Percentiles rank a stretch among this genome's conserved stretches.
phyloP scores from a whole-genome alignment of 75 land plant genomes.

The Gnetum montanum region DNA sequence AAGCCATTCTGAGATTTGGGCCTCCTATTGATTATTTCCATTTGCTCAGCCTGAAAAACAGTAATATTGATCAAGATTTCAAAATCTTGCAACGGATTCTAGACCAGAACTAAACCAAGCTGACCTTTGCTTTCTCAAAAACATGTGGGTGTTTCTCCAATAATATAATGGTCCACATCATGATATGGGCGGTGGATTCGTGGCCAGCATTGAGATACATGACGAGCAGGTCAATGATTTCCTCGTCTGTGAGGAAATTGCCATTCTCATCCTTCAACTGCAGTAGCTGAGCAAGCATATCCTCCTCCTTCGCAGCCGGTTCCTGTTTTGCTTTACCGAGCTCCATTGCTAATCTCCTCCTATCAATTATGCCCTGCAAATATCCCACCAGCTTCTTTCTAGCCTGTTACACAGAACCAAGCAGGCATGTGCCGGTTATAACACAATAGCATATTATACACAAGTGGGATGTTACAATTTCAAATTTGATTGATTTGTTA shows the following conservation, averaged over 20 bases:
- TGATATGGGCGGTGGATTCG: slow-evolving; percentile 60
- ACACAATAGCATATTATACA: not conserved
- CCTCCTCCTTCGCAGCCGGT: slow-evolving; percentile 10
- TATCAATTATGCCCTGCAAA: slow-evolving; percentile 33
- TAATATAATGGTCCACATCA: slow-evolving; percentile 55
- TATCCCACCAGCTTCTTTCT: slow-evolving; percentile 38
- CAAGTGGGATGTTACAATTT: too few species aligned
- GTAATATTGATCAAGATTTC: too few species aligned
- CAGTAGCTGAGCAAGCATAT: slow-evolving; percentile 52
- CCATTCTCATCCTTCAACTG: slow-evolving; percentile 52
- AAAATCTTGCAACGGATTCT: not conserved
- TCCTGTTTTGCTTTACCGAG: too few species aligned
- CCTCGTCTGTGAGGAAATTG: slow-evolving; percentile 36
- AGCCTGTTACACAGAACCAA: slow-evolving; percentile 27
- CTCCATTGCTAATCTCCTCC: slow-evolving; percentile 16
- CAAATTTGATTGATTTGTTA: too few species aligned
- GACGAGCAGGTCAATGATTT: slow-evolving; percentile 53
- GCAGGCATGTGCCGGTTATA: not conserved
- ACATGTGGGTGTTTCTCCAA: slow-evolving; percentile 38
- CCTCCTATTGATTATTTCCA: slow-evolving; percentile 28
- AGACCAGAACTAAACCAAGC: not conserved
- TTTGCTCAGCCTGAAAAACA: slow-evolving; percentile 49
- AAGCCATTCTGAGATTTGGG: slow-evolving; percentile 32
- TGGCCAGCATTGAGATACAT: slow-evolving; percentile 68
- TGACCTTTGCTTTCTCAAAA: slow-evolving; percentile 48